These are phyloP conservation scores for Trichoderma koningiopsis DNA, from an alignment of 2,329 filamentous ascomycete genomes.

Conservation along the genomic window DNA sequence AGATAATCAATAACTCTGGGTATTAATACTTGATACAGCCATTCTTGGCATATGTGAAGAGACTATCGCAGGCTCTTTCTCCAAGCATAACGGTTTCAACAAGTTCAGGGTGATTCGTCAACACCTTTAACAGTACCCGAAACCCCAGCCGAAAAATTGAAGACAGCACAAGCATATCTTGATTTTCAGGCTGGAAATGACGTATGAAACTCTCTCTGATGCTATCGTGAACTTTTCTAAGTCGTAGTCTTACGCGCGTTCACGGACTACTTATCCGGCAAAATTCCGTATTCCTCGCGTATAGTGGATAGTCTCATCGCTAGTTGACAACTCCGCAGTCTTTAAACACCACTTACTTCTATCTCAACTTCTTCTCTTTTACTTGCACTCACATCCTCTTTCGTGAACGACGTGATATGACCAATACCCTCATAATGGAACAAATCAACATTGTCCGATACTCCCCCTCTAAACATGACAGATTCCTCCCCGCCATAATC, in stretches of 20 bases:
- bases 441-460: conserved; percentile 1
- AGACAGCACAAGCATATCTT: not conserved
- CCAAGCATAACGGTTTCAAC: not conserved
- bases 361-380: not conserved
- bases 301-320: not conserved
- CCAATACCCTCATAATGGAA: not conserved
- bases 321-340: not conserved
- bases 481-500: conserved; percentile 11
- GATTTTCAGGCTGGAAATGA: not conserved
- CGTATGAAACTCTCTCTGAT: not conserved
- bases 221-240: not conserved
- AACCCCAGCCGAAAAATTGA: not conserved
- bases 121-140: not conserved
- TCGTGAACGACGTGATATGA: too few species aligned
- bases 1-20: not conserved
- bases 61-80: not conserved
- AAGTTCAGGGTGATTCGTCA: not conserved
- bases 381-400: not conserved
- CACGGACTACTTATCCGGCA: not conserved
- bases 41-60: too few species aligned
- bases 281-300: not conserved
- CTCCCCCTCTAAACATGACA: not conserved
- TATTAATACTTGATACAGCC: too few species aligned
- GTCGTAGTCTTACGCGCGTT: not conserved
- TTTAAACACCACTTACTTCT: not conserved